phyloP scores from a whole-genome alignment of 129 eudicot species.

The Chrysanthemum makinoi region DNA sequence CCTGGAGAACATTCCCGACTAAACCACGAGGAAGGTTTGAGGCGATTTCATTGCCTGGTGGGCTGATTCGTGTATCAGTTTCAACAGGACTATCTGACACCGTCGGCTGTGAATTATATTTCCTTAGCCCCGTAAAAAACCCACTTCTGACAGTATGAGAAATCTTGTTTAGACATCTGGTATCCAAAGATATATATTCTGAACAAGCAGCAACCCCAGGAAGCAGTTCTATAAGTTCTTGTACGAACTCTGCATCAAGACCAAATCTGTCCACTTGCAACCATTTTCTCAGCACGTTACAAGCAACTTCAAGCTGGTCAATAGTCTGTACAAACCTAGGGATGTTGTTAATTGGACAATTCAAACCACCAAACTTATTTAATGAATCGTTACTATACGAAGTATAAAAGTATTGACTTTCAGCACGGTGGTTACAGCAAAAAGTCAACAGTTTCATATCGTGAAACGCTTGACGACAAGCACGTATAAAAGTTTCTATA shows the following conservation, averaged over 20 bases:
- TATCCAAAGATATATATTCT: constrained; percentile 44
- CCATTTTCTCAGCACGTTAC: constrained; percentile 54
- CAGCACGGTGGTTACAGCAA: constrained; percentile 60
- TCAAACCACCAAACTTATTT: constrained; percentile 49
- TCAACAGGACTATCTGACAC: constrained; percentile 30
- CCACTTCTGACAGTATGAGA: constrained; percentile 67
- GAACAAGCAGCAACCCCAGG: constrained; percentile 56
- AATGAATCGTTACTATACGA: constrained; percentile 39
- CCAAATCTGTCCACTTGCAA: constrained; percentile 73
- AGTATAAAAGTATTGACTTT: constrained; percentile 19
- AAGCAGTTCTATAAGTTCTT: constrained; percentile 81
- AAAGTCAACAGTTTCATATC: constrained; percentile 45
- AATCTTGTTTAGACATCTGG: constrained; percentile 39
- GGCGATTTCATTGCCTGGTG: constrained; percentile 60
- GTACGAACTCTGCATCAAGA: constrained; percentile 78
- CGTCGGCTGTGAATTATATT: constrained; percentile 25
- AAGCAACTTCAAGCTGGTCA: constrained; percentile 41
- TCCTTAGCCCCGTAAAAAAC: constrained; percentile 48
- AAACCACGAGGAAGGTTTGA: constrained; percentile 59
- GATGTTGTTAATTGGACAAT: constrained; percentile 33
- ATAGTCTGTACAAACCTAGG: constrained; percentile 40
- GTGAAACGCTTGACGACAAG: constrained; percentile 51
- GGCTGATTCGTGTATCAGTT: constrained; percentile 36
- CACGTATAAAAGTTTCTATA: constrained; percentile 43
- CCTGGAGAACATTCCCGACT: constrained; percentile 90